Evolutionary conservation across 192 early-diverging fungal genomes (phyloP).

Genomic region (Chytriomyces confervae): DNA sequence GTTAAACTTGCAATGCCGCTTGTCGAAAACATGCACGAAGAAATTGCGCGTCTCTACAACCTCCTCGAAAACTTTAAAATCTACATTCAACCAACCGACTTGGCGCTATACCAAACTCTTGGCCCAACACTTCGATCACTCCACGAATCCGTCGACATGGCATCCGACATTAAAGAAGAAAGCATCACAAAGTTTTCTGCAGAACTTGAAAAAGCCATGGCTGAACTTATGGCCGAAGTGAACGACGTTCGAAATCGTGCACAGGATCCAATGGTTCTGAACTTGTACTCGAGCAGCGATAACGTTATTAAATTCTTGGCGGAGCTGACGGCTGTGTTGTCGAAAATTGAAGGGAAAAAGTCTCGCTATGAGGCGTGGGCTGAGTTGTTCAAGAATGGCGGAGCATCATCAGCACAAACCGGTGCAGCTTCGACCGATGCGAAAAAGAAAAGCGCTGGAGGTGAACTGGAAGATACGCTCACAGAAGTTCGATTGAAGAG

Average conservation of each 20-base stretch:
- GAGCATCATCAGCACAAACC: slow-evolving; percentile 27
- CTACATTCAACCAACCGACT: slow-evolving; percentile 62
- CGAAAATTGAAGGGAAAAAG: slow-evolving; percentile 52
- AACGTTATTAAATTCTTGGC: slow-evolving; percentile 59
- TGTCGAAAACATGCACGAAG: slow-evolving; percentile 55
- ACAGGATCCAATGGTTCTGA: slow-evolving; percentile 68
- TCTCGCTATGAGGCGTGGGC: slow-evolving; percentile 57
- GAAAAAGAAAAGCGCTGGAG: slow-evolving; percentile 31
- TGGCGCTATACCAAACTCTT: slow-evolving; percentile 65
- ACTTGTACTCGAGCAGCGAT: slow-evolving; percentile 52
- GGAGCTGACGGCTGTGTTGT: slow-evolving; percentile 48
- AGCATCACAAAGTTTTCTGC: slow-evolving; percentile 58
- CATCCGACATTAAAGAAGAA: slow-evolving; percentile 64
- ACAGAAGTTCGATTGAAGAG: slow-evolving; percentile 62
- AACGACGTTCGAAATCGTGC: slow-evolving; percentile 61
- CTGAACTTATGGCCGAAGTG: slow-evolving; percentile 59
- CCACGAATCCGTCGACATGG: slow-evolving; percentile 63
- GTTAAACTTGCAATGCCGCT: slow-evolving; percentile 53
- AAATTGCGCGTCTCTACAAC: slow-evolving; percentile 55
- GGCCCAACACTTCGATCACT: slow-evolving; percentile 60
- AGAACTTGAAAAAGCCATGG: slow-evolving; percentile 56
- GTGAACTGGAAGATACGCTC: slow-evolving; percentile 63
- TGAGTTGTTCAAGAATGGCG: slow-evolving; percentile 61
- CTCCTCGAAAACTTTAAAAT: slow-evolving; percentile 60
- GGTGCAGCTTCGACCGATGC: slow-evolving; percentile 9